A percentile compares a stretch with the other conserved stretches of the same genome.
These are phyloP conservation scores for Camillea tinctor DNA, from an alignment of 2,329 filamentous ascomycete genomes.

Conservation along the genomic window DNA sequence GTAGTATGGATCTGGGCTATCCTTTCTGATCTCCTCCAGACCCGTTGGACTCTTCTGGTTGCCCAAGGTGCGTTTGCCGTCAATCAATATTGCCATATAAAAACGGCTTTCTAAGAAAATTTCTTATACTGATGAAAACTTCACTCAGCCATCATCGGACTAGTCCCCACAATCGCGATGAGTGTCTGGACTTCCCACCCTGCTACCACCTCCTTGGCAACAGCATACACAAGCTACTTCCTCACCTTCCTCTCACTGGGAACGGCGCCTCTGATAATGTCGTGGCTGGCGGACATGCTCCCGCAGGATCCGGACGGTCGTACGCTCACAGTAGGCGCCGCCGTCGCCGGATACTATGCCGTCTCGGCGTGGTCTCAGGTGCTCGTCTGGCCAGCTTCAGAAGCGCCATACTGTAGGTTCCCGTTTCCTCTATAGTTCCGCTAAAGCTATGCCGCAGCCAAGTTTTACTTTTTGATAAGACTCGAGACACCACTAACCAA, in stretches of 20 bases:
- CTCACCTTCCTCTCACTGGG: constrained; percentile 47
- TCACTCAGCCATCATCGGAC: constrained; percentile 38
- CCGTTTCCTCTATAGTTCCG: neutral
- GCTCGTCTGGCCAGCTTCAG: constrained; percentile 49
- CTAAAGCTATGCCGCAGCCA: neutral
- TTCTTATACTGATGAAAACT: neutral
- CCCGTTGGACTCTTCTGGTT: constrained; percentile 50
- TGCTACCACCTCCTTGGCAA: constrained; percentile 38
- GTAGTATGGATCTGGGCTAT: constrained; percentile 54
- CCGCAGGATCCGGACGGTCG: constrained; percentile 50
- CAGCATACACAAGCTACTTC: constrained; percentile 52
- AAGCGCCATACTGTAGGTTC: constrained; percentile 47
- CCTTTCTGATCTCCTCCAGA: constrained; percentile 47
- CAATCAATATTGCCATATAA: neutral
- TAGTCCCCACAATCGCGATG: constrained; percentile 51
- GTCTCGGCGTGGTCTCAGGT: constrained; percentile 52
- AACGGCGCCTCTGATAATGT: constrained; percentile 51
- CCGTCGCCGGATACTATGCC: constrained; percentile 49
- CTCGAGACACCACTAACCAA: neutral
- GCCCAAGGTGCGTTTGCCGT: constrained; percentile 36
- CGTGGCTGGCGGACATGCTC: constrained; percentile 48
- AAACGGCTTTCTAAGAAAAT: neutral
- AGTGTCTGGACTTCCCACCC: constrained; percentile 51
- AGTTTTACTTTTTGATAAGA: neutral
- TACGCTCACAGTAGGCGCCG: constrained; percentile 47